phyloP scores from a whole-genome alignment of 441 rosid genomes.

The Raphanus hybrid region DNA sequence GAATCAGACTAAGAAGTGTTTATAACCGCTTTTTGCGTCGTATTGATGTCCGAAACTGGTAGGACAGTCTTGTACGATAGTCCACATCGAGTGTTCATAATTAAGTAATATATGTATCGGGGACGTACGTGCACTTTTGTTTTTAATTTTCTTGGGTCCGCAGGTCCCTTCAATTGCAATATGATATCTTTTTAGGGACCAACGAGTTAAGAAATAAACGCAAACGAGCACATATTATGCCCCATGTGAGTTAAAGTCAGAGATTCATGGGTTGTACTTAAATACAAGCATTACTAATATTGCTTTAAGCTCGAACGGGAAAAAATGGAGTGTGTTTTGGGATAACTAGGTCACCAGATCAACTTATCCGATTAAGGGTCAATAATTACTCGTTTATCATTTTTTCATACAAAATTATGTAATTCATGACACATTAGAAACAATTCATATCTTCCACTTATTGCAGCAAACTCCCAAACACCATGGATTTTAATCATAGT shows the following conservation, averaged over 20 bases:
- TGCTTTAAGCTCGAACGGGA: slow-evolving; percentile 1
- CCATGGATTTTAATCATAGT: background rate
- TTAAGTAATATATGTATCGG: slow-evolving; percentile 6
- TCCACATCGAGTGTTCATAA: slow-evolving; percentile 32
- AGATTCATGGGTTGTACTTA: background rate
- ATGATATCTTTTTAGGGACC: slow-evolving; percentile 28
- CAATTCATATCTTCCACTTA: background rate
- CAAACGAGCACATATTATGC: background rate
- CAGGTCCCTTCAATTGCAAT: slow-evolving; percentile 17
- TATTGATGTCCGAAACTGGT: slow-evolving; percentile 30
- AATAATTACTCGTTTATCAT: background rate
- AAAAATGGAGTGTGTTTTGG: background rate
- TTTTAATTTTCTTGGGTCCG: slow-evolving; percentile 17
- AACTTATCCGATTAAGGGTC: background rate
- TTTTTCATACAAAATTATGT: background rate
- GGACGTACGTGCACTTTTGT: slow-evolving; percentile 27
- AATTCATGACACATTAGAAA: background rate
- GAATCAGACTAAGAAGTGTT: slow-evolving; percentile 8
- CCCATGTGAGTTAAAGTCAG: slow-evolving; percentile 34
- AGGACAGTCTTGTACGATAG: slow-evolving; percentile 28
- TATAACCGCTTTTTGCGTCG: background rate
- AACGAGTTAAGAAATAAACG: background rate
- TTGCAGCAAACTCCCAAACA: background rate
- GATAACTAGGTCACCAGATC: background rate
- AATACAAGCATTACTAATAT: background rate